Base-by-base conservation (phyloP, 106 monocot genomes). In the Platanthera zijinensis region DNA sequence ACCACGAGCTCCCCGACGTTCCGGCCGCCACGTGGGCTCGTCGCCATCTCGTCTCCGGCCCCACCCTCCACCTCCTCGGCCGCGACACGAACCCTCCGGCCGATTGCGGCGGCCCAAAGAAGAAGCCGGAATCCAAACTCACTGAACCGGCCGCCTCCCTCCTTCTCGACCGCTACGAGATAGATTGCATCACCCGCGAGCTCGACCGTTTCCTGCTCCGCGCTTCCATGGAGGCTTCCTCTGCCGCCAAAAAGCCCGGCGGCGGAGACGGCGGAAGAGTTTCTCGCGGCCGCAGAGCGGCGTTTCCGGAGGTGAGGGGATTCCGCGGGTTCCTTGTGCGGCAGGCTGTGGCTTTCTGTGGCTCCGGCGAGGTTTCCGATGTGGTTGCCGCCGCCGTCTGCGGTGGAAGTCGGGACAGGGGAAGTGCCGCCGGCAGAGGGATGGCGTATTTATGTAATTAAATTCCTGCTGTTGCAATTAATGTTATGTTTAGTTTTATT, bases 111-210 rank as follows among this genome's bases (percentile, higher is more conserved):
- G 1, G 8, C 17, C 56, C 56, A 17, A 56, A 56, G 56, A 56
- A 56, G 56, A 54, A 52, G 25, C 30, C 39, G 10, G 45, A 75
- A 3, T 45, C 75, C 13, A 14, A 32, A 0, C n/a, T 45, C 59
- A 19, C 14, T 32, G 14, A 66, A 3, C 12, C 51, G 7, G 51
- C 66, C 32, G 30, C 69, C 63, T 71, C 56, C n/a, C 32, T 83
- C 28, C 80, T 86, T 4, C 84, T 85, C 63, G 92, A 89, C 69
- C 39, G 62, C 52, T 87, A 87, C 76, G 90, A 90, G 87, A 73
- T 90, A 28, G 83, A 90, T 73, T n/a, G 80, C 80, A 90, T 90
- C 78, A 90, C 80, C 28, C 52, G 49, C 63, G 77, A 86, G 75
- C 77, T 91, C 21, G 82, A 86, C 15, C 77, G 70, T n/a, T 74